phyloP scores from a whole-genome alignment of 306 rosid genomes.

The Gleditsia sinensis region DNA sequence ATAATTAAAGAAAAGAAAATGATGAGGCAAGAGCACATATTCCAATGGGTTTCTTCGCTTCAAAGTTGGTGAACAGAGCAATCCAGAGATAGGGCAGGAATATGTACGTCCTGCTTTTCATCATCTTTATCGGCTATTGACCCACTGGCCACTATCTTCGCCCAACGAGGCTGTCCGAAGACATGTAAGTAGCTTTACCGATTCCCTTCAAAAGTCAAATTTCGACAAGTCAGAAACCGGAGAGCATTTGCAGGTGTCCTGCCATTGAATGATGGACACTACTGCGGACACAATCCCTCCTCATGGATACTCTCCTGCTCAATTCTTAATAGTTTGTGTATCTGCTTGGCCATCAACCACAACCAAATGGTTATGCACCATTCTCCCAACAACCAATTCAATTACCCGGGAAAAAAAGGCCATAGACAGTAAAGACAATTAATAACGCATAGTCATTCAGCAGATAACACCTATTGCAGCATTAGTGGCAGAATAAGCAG shows the following conservation, averaged over 20 bases:
- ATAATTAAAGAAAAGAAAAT: not conserved
- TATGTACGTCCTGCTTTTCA: conserved; percentile 23
- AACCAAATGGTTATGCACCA: too few relatives aligned
- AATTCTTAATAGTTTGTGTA: not conserved
- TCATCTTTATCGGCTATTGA: conserved; percentile 22
- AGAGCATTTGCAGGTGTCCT: not conserved
- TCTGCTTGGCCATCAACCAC: not conserved
- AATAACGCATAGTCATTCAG: not conserved
- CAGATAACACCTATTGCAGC: not conserved
- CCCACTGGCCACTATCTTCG: conserved; percentile 46
- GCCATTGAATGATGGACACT: conserved; percentile 1
- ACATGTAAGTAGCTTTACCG: not conserved
- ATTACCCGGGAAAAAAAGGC: too few relatives aligned
- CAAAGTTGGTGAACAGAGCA: conserved; percentile 30
- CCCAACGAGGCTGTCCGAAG: conserved; percentile 28
- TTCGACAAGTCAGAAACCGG: not conserved
- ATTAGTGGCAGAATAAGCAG: not conserved
- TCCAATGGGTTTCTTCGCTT: conserved; percentile 31
- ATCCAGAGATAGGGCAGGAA: not conserved
- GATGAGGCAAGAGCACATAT: conserved; percentile 35
- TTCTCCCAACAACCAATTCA: not conserved
- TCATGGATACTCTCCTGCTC: not conserved
- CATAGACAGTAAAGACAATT: not conserved
- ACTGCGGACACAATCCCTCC: not conserved
- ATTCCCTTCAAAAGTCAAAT: conserved; percentile 23